Percentiles rank a stretch among this genome's conserved stretches.
Conservation (phyloP, 73 alveolate genomes). For the Paramecium primaurelia region DNA sequence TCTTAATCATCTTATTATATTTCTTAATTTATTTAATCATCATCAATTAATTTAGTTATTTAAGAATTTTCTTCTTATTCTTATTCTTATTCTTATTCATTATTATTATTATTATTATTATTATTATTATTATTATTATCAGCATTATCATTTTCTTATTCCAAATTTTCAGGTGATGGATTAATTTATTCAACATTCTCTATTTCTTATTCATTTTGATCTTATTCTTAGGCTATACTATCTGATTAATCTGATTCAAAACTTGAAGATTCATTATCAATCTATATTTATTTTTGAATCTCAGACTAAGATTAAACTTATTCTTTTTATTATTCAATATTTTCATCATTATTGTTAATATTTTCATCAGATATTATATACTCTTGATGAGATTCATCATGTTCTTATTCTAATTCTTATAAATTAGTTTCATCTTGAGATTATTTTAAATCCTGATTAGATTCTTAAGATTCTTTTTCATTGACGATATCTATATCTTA, state of each 20-base stretch:
- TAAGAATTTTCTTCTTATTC: not conserved
- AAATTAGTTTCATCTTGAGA: not conserved
- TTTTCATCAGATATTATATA: not conserved
- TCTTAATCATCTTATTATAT: not conserved
- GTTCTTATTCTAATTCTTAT: not conserved
- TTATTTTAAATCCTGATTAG: not conserved
- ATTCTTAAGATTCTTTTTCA: not conserved
- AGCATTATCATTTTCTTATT: not conserved
- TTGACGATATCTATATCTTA: not conserved
- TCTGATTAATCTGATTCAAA: not conserved
- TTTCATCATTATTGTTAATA: not conserved
- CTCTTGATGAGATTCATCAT: slow-evolving; percentile 4
- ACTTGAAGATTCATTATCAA: not conserved
- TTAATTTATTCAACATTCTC: not conserved
- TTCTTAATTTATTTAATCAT: not conserved
- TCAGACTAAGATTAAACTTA: not conserved
- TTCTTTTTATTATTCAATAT: not conserved
- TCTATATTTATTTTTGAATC: not conserved
- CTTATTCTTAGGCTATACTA: not conserved
- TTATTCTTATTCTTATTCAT: no score
- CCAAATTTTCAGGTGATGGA: not conserved
- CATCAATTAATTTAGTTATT: not conserved
- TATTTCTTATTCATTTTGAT: not conserved
- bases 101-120: no score
- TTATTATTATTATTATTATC: not conserved